Base-by-base conservation (phyloP, 768 basidiomycete genomes). In the Leccinum pellstonianum region DNA sequence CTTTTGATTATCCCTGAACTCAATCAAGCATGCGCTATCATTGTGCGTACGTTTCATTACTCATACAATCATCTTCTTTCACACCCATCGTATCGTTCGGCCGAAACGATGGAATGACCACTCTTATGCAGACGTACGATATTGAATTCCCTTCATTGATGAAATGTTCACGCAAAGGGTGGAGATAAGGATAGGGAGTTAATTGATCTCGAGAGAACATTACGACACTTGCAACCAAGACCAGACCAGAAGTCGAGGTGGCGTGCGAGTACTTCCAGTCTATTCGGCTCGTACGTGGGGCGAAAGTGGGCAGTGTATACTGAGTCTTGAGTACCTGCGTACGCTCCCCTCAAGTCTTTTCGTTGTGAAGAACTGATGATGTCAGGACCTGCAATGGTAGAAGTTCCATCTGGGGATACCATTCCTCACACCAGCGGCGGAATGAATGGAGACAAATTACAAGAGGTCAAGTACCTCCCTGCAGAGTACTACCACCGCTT, bases 401-500 rank as follows among this genome's bases (percentile, higher is more conserved):
- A 31, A 17, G 27, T 48, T 37, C 51, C 23, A 21, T 48, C 47
- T 52, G 19, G 35, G 38, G 21, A 6, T 11, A 25, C 11, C 11
- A 25, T 25, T 51, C 51, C 25, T 41, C 52, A n/a, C 37, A 50
- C 53, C 3, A 46, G 54, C 19, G 41, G 56, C 23, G 35, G 43
- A 41, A 48, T 29, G 15, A 57, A 57, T 12, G 52, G 46, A 43
- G 63, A 31, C 17, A 25, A 11, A 33, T 49, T 46, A 21, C 15
- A 17, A 35, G 48, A 48, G 17, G 37, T 37, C 49, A 48, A 47
- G 50, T 54, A 31, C 33, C 75, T 86, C 12, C 82, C 86, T 14
- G 70, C 77, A 23, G 77, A 76, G 17, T 85, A 76, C 69, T 88
- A 89, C 69, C 52, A 65, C 0, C 61, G 70, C 3, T 89, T 87